phyloP scores from a whole-genome alignment of 768 basidiomycete genomes.

The Tulasnella sp. region DNA sequence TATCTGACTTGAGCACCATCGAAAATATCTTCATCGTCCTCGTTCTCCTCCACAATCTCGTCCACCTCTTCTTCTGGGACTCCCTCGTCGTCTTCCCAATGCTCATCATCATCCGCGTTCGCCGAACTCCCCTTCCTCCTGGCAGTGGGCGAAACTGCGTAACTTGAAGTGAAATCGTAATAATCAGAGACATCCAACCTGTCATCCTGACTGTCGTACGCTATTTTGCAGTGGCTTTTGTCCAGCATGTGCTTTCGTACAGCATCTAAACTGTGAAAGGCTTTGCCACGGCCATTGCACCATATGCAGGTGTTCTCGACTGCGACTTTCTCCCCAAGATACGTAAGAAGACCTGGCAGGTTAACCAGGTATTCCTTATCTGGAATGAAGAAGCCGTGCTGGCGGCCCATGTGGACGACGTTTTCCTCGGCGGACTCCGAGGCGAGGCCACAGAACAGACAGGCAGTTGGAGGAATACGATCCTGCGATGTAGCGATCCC shows the following conservation, averaged over 20 bases:
- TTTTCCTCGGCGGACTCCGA: constrained; percentile 52
- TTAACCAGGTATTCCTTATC: constrained; percentile 88
- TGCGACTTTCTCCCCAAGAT: constrained; percentile 88
- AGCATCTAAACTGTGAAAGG: constrained; percentile 77
- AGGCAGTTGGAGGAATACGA: constrained; percentile 54
- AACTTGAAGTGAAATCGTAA: constrained; percentile 84
- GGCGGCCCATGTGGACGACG: constrained; percentile 76
- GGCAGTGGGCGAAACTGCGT: constrained; percentile 31
- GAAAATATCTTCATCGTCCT: constrained; percentile 36
- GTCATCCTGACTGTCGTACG: constrained; percentile 74
- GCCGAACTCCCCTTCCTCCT: constrained; percentile 26
- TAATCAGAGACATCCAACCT: constrained; percentile 83
- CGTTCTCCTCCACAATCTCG: constrained; percentile 38
- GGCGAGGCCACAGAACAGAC: constrained; percentile 73
- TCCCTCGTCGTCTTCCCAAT: constrained; percentile 32
- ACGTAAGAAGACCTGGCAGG: constrained; percentile 66
- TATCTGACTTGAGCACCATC: constrained; percentile 53
- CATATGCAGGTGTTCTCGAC: constrained; percentile 90
- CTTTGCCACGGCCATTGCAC: constrained; percentile 75
- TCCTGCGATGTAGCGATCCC: constrained; percentile 66
- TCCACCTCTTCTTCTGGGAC: constrained; percentile 31
- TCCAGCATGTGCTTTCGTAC: constrained; percentile 93
- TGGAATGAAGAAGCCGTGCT: constrained; percentile 93
- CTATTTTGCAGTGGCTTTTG: constrained; percentile 94
- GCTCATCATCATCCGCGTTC: constrained; percentile 27